Evolutionary conservation across 169 alveolate species (phyloP).

Genomic region (Perkinsus chesapeaki): DNA sequence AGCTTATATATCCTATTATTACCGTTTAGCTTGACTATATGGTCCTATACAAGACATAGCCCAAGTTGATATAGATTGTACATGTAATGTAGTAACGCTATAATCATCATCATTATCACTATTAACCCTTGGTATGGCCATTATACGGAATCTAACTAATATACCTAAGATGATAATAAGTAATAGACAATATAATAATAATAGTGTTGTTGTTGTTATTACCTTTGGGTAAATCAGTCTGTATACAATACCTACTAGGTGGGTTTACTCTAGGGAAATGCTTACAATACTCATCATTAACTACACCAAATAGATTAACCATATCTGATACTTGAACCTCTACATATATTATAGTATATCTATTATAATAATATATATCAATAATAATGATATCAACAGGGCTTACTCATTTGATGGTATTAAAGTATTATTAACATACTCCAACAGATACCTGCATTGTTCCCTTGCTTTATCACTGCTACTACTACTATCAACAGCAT

Average conservation of each 20-base stretch:
- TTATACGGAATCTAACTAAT: not conserved
- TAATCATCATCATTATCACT: not conserved
- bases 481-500: too few species aligned
- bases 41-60: slow-evolving; percentile 17
- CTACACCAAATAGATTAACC: not conserved
- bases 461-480: not conserved
- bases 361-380: not conserved
- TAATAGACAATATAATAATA: too few species aligned
- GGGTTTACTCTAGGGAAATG: not conserved
- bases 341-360: not conserved
- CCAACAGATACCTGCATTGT: not conserved
- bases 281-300: not conserved
- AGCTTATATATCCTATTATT: not conserved
- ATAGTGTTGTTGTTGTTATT: not conserved
- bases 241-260: not conserved
- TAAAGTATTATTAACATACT: not conserved
- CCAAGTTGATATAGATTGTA: slow-evolving; percentile 10
- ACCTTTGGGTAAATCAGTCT: not conserved
- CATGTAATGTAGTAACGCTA: not conserved
- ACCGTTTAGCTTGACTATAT: slow-evolving; percentile 1
- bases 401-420: not conserved
- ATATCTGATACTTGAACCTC: not conserved
- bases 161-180: not conserved
- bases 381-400: not conserved
- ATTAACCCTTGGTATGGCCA: not conserved